A percentile compares a stretch with the other conserved stretches of the same genome.
phyloP scores from a whole-genome alignment of 2,329 filamentous ascomycete genomes.

The Neodidymelliopsis sp. region DNA sequence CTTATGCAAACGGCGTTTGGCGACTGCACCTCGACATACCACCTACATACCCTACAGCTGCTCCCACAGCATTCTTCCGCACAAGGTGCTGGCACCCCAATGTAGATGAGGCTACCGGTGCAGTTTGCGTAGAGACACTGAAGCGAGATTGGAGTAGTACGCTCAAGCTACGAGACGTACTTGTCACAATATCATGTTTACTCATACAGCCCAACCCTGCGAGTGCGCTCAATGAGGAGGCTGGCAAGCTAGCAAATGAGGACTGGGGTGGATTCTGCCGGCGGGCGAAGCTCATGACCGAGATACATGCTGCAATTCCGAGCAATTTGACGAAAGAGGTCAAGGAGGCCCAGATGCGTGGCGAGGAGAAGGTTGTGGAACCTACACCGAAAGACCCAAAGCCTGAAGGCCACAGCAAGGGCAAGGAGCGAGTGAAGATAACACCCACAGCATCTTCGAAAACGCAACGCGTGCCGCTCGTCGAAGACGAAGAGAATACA shows the following conservation, averaged over 20 bases:
- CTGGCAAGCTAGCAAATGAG: conserved; percentile 64
- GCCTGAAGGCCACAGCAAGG: conserved; percentile 32
- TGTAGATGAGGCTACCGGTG: conserved; percentile 67
- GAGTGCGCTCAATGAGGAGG: conserved; percentile 68
- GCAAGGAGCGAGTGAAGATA: conserved; percentile 29
- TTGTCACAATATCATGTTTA: conserved; percentile 66
- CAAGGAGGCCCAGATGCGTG: conserved; percentile 61
- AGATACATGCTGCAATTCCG: conserved; percentile 66
- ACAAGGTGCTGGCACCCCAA: conserved; percentile 71
- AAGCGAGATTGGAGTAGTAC: conserved; percentile 69
- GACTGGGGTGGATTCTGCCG: conserved; percentile 65
- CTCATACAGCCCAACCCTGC: conserved; percentile 71
- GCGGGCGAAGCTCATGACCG: conserved; percentile 67
- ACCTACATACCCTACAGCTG: conserved; percentile 60
- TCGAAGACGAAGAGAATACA: conserved; percentile 46
- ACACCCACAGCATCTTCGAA: conserved; percentile 29
- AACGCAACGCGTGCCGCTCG: conserved; percentile 23
- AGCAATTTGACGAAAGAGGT: conserved; percentile 54
- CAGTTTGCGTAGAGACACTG: conserved; percentile 69
- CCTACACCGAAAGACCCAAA: conserved; percentile 22
- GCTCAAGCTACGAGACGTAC: conserved; percentile 65
- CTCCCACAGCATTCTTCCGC: conserved; percentile 66
- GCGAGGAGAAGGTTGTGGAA: conserved; percentile 55
- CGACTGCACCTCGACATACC: conserved; percentile 67
- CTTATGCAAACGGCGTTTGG: conserved; percentile 67